Percentiles rank a stretch among this genome's conserved stretches.
phyloP scores from a whole-genome alignment of 169 alveolate species.

The Plasmodium knowlesi region DNA sequence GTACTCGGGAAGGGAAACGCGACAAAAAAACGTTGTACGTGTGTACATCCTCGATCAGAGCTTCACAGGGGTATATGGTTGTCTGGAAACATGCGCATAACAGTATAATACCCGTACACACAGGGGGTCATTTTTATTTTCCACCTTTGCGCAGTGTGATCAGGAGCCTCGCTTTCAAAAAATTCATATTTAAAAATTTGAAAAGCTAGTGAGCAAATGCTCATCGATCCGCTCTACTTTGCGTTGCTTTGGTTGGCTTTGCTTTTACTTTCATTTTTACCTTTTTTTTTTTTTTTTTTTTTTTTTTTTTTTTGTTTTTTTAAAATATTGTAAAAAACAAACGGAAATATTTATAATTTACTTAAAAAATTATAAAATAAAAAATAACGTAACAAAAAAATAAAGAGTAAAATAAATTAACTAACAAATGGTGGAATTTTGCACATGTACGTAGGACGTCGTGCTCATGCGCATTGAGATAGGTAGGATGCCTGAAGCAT shows the following conservation, averaged over 20 bases:
- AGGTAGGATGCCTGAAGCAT: background rate
- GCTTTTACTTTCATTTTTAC: background rate
- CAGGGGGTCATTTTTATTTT: background rate
- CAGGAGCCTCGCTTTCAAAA: background rate
- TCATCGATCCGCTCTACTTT: background rate
- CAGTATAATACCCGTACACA: background rate
- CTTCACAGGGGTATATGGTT: background rate
- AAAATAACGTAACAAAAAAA: background rate
- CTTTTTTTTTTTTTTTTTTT: background rate
- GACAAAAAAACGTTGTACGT: background rate
- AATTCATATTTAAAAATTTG: background rate
- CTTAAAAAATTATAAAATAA: conserved; percentile 41
- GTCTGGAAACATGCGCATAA: background rate
- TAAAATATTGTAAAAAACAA: conserved; percentile 7
- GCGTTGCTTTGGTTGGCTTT: background rate
- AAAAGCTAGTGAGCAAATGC: background rate
- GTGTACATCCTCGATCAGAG: background rate
- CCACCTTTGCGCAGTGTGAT: background rate
- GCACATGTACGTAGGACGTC: background rate
- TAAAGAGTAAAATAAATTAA: conserved; percentile 4
- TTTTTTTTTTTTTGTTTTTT: background rate
- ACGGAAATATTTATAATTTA: conserved; percentile 40
- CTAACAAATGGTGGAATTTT: conserved; percentile 20
- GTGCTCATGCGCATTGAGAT: background rate
- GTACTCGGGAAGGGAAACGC: background rate